These are phyloP conservation scores for Penicillium glabrum DNA, from an alignment of 2,329 filamentous ascomycete genomes.

Conservation along the genomic window DNA sequence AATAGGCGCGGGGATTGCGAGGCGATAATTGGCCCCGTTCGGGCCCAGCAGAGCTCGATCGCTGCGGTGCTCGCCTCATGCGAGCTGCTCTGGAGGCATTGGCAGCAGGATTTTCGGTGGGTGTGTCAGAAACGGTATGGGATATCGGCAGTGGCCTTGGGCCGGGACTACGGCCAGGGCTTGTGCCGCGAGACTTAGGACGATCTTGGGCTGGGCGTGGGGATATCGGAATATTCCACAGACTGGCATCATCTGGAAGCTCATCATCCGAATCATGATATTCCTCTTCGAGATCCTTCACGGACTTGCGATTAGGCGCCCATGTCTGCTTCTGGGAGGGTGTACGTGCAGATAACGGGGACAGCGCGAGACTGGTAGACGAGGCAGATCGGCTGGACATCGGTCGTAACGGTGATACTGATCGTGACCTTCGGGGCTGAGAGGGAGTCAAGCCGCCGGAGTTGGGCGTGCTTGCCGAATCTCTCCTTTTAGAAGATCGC, in stretches of 20 bases:
- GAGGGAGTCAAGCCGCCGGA: slow-evolving; percentile 29
- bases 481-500: slow-evolving; percentile 24
- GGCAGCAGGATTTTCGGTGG: slow-evolving; percentile 17
- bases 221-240: slow-evolving; percentile 53
- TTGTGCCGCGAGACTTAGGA: slow-evolving; percentile 38
- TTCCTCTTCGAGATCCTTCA: slow-evolving; percentile 51
- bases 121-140: slow-evolving; percentile 35
- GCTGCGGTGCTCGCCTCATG: slow-evolving; percentile 24
- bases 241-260: slow-evolving; percentile 50
- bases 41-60: slow-evolving; percentile 42
- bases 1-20: slow-evolving; percentile 52
- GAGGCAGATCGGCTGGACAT: slow-evolving; percentile 25
- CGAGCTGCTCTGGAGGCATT: slow-evolving; percentile 32
- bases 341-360: slow-evolving; percentile 23
- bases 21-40: slow-evolving; percentile 42
- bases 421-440: slow-evolving; percentile 32
- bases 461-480: slow-evolving; percentile 18
- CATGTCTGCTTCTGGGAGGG: slow-evolving; percentile 40
- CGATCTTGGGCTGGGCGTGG: slow-evolving; percentile 45
- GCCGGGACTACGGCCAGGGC: slow-evolving; percentile 41
- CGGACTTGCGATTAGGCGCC: slow-evolving; percentile 46
- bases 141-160: slow-evolving; percentile 44
- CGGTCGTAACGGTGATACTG: slow-evolving; percentile 30
- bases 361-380: slow-evolving; percentile 28
- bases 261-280: slow-evolving; percentile 54